Evolutionary conservation across 2,329 filamentous ascomycete species (phyloP).

Genomic region (Hymenoscyphus salicellus): DNA sequence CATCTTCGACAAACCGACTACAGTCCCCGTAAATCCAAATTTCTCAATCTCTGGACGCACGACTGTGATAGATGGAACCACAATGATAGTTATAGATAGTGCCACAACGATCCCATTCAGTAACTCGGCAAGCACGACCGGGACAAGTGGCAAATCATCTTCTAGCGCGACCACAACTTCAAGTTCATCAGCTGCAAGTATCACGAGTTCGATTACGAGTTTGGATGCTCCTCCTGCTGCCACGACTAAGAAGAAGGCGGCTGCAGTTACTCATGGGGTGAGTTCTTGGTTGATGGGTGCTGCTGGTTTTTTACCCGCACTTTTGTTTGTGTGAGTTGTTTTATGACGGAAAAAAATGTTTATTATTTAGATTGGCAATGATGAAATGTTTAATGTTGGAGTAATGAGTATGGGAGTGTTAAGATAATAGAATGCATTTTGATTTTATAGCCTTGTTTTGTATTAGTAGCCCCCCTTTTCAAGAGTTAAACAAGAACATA

Average conservation of each 20-base stretch:
- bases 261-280: not conserved
- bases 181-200: not conserved
- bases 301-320: not conserved
- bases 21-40: too few relatives aligned
- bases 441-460: too few relatives aligned
- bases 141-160: not conserved
- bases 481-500: too few relatives aligned
- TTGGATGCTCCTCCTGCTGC: not conserved
- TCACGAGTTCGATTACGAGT: not conserved
- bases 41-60: too few relatives aligned
- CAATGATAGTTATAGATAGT: conserved; percentile 19
- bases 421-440: too few relatives aligned
- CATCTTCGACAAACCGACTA: too few relatives aligned
- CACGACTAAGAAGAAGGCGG: conserved; percentile 3
- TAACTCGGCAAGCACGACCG: not conserved
- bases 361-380: too few relatives aligned
- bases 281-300: not conserved
- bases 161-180: not conserved
- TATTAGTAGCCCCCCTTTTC: too few relatives aligned
- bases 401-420: too few relatives aligned
- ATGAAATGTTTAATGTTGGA: too few relatives aligned
- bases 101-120: conserved; percentile 12
- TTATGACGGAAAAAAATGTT: too few relatives aligned
- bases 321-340: not conserved
- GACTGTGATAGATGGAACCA: too few relatives aligned